Evolutionary conservation across 352 stramenopile genomes (phyloP), one percentile per base, ranked within the genome.

Genomic region (Phytophthora chlamydospora): DNA sequence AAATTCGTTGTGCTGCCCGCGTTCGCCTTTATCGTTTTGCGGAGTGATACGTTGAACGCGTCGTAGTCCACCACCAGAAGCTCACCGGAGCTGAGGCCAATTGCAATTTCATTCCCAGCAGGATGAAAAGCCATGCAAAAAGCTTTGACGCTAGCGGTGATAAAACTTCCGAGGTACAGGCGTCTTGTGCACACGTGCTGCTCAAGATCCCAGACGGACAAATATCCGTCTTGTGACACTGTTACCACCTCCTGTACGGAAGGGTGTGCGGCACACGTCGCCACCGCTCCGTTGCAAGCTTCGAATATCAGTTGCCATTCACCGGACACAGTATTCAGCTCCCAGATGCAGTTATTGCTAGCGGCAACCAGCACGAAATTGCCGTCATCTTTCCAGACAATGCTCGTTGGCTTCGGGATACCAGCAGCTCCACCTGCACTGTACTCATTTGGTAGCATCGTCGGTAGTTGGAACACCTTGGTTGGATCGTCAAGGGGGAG

Each of bases 261-360:
- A n/a, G 80, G 80, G 47, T 90, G 76, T 35, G 70, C 71, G 35
- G 51, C 58, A 19, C 72, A 76, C 1, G 66, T 60, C 7, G 47
- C 56, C 21, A 90, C 60, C 0, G 50, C 61, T 3, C 78, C 75
- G 49, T 62, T 81, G 8, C 71, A 66, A 8, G 70, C 75, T 67
- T 91, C 80, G 62, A 87, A 83, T 1, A 89, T 38, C 6, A 88
- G 38, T 19, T 48, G 60, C 80, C 83, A 91, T 38, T 80, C 66
- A 12, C 77, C 76, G 1, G 58, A 65, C 0, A 34, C 39, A 40
- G 83, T 48, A 34, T 83, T 70, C 9, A 85, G 74, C 32, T 91
- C 83, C 78, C 79, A 91, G 50, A 91, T 69, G 24, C 72, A 85
- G 35, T 83, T 89, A n/a, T 64, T 76, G 48, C 66, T 89, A 12